phyloP scores from a whole-genome alignment of 2,329 filamentous ascomycete species.

The Fusarium tupiense region DNA sequence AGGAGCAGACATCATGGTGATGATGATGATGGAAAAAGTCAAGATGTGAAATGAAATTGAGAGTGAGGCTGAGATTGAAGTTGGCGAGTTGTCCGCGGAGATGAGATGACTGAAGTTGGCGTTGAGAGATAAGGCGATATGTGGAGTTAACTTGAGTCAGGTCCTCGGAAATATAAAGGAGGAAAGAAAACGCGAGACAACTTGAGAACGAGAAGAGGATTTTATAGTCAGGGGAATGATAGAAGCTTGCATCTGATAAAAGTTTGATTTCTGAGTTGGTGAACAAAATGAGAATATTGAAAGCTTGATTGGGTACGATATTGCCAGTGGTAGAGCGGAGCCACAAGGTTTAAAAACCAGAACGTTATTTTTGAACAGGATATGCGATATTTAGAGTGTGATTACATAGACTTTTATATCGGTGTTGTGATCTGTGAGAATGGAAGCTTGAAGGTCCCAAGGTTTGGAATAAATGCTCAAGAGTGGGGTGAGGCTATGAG shows the following conservation, averaged over 20 bases:
- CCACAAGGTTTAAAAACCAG: too few relatives aligned
- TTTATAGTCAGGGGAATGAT: background rate
- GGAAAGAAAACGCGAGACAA: too few relatives aligned
- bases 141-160: background rate
- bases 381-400: fast-evolving
- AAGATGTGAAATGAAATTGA: background rate
- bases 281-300: too few relatives aligned
- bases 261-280: too few relatives aligned
- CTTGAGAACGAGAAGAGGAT: fast-evolving
- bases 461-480: background rate
- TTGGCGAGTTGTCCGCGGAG: background rate
- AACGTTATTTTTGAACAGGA: fast-evolving
- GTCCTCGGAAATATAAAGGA: background rate
- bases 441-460: background rate
- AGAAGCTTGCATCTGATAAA: too few relatives aligned
- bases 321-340: background rate
- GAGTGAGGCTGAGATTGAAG: background rate
- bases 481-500: background rate
- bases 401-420: too few relatives aligned
- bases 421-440: background rate
- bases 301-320: background rate
- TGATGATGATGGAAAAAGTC: background rate
- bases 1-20: background rate
- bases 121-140: background rate
- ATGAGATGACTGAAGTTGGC: background rate